These are phyloP conservation scores for Cyclotella sp. DNA, from an alignment of 108 stramenopile genomes.

Conservation along the genomic window DNA sequence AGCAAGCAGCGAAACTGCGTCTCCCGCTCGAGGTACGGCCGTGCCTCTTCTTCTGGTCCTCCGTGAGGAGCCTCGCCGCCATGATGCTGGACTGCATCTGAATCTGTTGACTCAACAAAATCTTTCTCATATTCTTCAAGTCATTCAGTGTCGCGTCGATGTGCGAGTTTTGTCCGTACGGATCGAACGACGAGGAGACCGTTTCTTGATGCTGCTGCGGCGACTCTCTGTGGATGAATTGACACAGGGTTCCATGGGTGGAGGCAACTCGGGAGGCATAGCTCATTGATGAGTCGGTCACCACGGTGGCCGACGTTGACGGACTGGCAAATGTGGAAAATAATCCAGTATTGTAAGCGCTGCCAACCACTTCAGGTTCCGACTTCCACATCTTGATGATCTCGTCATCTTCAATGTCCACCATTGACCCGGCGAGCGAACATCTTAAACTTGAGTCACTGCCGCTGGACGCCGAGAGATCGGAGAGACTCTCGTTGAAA, in stretches of 20 bases:
- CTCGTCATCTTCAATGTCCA: slow-evolving; percentile 2
- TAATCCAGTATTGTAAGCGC: not conserved
- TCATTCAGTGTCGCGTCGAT: not conserved
- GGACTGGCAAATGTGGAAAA: no score
- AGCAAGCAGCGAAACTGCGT: not conserved
- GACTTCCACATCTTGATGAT: not conserved
- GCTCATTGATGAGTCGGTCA: not conserved
- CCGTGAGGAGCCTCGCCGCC: not conserved
- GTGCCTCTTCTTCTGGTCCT: not conserved
- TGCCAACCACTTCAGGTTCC: not conserved
- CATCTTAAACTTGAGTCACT: not conserved
- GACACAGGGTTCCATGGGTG: not conserved
- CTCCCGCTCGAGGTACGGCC: not conserved
- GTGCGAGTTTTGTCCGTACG: not conserved
- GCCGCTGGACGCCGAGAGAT: not conserved
- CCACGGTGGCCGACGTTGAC: not conserved
- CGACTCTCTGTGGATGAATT: not conserved
- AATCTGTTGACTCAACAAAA: slow-evolving; percentile 5
- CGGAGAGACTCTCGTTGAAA: not conserved
- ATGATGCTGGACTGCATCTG: slow-evolving; percentile 1
- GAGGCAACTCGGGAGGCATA: no score
- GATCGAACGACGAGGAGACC: not conserved
- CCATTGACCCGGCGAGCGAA: not conserved
- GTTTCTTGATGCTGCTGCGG: not conserved
- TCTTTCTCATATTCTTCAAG: not conserved